Evolutionary conservation across 2,329 filamentous ascomycete genomes (phyloP), one percentile per base, ranked within the genome.

Genomic region (Nothophaeocryptopus gaeumannii): DNA sequence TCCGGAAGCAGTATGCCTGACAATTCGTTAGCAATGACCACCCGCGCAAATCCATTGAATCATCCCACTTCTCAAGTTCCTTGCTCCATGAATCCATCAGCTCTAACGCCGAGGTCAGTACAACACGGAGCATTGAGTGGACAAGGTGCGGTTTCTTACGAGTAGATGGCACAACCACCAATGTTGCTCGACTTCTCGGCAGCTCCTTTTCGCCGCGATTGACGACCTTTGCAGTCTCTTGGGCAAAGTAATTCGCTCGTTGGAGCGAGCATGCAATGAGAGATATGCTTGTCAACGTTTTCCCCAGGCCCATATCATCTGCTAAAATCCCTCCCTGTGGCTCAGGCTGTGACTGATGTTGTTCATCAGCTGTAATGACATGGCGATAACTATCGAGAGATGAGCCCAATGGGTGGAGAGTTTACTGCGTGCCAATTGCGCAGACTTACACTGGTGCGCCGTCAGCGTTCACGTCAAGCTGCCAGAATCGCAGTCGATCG

Each of bases 231-330:
- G 20, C 34, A 2, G 15, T 39, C 14, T 30, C 20, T 10, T 35
- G 15, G 5, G 44, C 34, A 26, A 26, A 26, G 20, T 26, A 26
- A 7, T 26, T 26, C 4, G 20, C 20, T 26, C 20, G 74, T 88
- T 81, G 48, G 71, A 74, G 53, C 71, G 66, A 13, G 71, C 70
- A 53, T 84, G 89, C 75, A 58, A 95, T 86, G 35, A 96, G 77
- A 4, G 90, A 81, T 15, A 96, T 75, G 3, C 87, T 84, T 53
- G 91, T 89, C 16, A 96, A 85, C 0, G 88, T 92, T 70, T 93
- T 92, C 7, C 88, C 88, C 9, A 92, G 73, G 5, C 88, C 88
- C 88, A 92, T 93, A 55, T 89, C 86, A 61, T 89, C 86, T 1
- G 84, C 86, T 15, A 91, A 73, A 47, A 91, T 89, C 14, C 87